Evolutionary conservation across 805 yeast species (phyloP).

Genomic region (Cyberlindnera saturnus): DNA sequence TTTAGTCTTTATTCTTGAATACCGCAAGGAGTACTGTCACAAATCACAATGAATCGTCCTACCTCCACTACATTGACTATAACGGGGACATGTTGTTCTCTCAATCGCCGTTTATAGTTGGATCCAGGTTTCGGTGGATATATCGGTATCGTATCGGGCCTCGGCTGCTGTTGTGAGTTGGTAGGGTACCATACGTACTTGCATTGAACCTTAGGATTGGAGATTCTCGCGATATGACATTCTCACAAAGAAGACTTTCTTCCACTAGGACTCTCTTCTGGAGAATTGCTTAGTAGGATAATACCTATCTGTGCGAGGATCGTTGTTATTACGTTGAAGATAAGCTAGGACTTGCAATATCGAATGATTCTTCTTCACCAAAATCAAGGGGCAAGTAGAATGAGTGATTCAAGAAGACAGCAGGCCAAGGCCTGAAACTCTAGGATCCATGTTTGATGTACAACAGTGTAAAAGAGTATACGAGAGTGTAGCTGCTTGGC

Average conservation of each 20-base stretch:
- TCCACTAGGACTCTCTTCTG: conserved; percentile 29
- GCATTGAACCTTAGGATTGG: conserved; percentile 27
- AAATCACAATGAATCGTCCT: no score
- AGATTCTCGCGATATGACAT: conserved; percentile 33
- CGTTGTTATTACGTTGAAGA: conserved; percentile 5
- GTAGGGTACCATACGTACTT: conserved; percentile 37
- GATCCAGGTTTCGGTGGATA: conserved; percentile 36
- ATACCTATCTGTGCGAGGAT: conserved; percentile 17
- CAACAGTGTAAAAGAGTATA: not conserved
- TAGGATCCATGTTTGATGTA: not conserved
- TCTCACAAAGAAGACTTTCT: conserved; percentile 36
- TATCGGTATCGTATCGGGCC: conserved; percentile 26
- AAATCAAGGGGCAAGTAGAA: not conserved
- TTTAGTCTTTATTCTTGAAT: conserved; percentile 15
- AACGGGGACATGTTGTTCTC: conserved; percentile 39
- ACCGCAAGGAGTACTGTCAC: conserved; percentile 22
- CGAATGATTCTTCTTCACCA: not conserved
- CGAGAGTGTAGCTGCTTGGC: no score
- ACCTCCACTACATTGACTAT: conserved; percentile 27
- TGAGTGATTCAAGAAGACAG: no score
- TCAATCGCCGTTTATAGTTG: conserved; percentile 30
- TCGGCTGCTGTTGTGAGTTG: conserved; percentile 18
- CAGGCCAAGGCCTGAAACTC: not conserved
- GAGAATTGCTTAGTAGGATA: conserved; percentile 28
- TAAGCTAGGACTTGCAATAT: not conserved